Evolutionary conservation across 306 rosid species (phyloP).

Genomic region (Amphicarpaea edgeworthii): DNA sequence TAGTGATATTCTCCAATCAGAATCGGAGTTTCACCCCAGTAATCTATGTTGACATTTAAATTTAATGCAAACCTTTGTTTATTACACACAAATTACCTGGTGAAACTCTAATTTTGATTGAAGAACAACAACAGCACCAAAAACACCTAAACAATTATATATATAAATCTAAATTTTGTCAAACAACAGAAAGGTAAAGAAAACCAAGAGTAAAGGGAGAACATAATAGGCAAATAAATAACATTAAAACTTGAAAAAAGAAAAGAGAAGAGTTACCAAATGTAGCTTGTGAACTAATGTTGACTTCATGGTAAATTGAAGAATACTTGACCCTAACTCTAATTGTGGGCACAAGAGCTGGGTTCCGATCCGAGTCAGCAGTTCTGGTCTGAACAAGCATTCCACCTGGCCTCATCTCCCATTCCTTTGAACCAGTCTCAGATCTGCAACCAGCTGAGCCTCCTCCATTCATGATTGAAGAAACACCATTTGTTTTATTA

Average conservation of each 20-base stretch:
- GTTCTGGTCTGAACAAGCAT: slow-evolving; percentile 91
- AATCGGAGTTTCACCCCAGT: neutral
- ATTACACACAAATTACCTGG: too few species aligned
- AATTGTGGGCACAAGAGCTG: slow-evolving; percentile 69
- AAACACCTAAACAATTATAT: neutral
- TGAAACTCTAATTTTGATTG: neutral
- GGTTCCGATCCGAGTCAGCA: slow-evolving; percentile 67
- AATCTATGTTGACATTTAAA: neutral
- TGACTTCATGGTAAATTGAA: slow-evolving; percentile 82
- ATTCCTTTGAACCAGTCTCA: slow-evolving; percentile 68
- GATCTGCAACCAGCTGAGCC: slow-evolving; percentile 48
- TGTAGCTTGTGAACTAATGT: slow-evolving; percentile 80
- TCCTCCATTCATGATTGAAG: slow-evolving; percentile 51
- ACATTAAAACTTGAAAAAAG: neutral
- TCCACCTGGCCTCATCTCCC: slow-evolving; percentile 99
- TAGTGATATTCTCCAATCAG: neutral
- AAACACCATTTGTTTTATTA: slow-evolving; percentile 51
- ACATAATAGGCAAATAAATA: slow-evolving; percentile 9
- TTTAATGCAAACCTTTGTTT: neutral
- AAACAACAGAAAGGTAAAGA: neutral
- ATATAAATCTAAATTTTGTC: neutral
- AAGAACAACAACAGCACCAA: neutral
- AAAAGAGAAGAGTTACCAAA: slow-evolving; percentile 61
- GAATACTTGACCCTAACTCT: slow-evolving; percentile 84
- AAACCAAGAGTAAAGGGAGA: neutral